Conservation (phyloP, 176 grass and related monocot genomes). For the Stipa capillata region DNA sequence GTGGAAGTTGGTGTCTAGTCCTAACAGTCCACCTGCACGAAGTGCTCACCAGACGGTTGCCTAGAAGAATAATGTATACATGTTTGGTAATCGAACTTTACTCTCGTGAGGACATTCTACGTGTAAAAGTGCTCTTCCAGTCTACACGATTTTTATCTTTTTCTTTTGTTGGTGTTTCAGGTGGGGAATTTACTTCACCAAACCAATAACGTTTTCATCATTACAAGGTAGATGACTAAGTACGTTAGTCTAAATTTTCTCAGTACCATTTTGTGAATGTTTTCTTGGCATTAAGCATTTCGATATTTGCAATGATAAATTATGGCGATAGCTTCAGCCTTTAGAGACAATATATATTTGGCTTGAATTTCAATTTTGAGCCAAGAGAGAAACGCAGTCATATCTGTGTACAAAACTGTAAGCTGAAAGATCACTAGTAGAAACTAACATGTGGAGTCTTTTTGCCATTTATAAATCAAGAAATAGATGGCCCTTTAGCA, state of each 20-base stretch:
- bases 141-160: background rate
- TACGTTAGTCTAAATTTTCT: background rate
- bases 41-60: conserved; percentile 85
- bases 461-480: no score
- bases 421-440: background rate
- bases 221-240: conserved; percentile 56
- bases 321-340: background rate
- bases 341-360: background rate
- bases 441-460: background rate
- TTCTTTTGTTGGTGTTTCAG: conserved; percentile 29
- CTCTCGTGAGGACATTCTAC: background rate
- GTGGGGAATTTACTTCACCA: conserved; percentile 87
- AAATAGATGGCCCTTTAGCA: no score
- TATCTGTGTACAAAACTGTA: background rate
- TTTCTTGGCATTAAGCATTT: background rate
- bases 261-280: background rate
- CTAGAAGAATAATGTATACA: conserved; percentile 87
- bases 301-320: background rate
- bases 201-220: conserved; percentile 93
- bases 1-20: conserved; percentile 86
- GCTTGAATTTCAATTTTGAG: background rate
- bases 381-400: background rate
- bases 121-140: background rate
- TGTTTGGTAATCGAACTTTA: conserved; percentile 59
- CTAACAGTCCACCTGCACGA: conserved; percentile 82